Evolutionary conservation across 306 rosid species (phyloP).

Genomic region (Senna siamea): DNA sequence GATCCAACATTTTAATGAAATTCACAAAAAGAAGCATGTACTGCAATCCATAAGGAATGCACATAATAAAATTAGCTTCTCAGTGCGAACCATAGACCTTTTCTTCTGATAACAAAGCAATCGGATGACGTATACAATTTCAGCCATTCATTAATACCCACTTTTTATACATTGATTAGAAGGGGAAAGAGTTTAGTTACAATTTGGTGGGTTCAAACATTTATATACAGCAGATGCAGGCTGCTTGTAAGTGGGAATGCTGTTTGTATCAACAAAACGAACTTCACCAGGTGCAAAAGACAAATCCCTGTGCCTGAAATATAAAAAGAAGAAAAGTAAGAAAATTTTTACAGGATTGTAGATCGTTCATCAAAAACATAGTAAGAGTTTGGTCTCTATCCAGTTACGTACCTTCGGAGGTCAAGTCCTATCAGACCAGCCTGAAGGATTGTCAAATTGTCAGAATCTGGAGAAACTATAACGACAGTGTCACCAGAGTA

Average conservation of each 20-base stretch:
- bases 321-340: background rate
- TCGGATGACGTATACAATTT: background rate
- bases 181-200: conserved; percentile 48
- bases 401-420: conserved; percentile 64
- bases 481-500: conserved; percentile 79
- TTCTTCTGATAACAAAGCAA: background rate
- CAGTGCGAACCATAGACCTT: too few relatives aligned
- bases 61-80: too few relatives aligned
- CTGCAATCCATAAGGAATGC: too few relatives aligned
- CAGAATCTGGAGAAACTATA: conserved; percentile 94
- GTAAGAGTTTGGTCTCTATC: conserved; percentile 7
- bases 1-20: too few relatives aligned
- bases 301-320: conserved; percentile 85
- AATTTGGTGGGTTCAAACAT: conserved; percentile 77
- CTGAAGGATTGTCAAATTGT: conserved; percentile 80
- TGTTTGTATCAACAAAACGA: conserved; percentile 73
- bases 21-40: too few relatives aligned
- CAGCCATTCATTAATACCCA: conserved; percentile 2
- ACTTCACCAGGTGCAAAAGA: conserved; percentile 93
- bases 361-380: background rate
- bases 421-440: conserved; percentile 91
- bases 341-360: background rate
- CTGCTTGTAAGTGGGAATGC: conserved; percentile 82
- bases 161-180: background rate
- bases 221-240: conserved; percentile 90